phyloP scores from a whole-genome alignment of 1,139 yeast species.

The Yamadazyma triangularis region DNA sequence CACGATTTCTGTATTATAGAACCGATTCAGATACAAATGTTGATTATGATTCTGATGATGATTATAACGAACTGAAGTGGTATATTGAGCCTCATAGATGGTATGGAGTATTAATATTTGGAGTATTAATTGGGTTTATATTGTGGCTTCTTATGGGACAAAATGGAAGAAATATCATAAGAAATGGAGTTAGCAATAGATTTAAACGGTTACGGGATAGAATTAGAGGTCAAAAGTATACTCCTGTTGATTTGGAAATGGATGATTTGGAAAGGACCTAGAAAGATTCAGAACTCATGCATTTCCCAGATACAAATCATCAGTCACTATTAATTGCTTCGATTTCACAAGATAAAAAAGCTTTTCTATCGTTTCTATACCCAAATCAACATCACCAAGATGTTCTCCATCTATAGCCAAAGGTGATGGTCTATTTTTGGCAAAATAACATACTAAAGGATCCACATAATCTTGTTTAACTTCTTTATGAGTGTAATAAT shows the following conservation, averaged over 20 bases:
- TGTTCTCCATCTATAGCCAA: slow-evolving; percentile 19
- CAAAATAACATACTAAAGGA: slow-evolving; percentile 15
- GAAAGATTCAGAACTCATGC: neutral
- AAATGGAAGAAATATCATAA: slow-evolving; percentile 24
- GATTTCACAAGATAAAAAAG: slow-evolving; percentile 22
- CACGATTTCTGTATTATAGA: slow-evolving; percentile 22
- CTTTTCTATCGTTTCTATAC: slow-evolving; percentile 17
- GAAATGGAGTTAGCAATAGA: no score
- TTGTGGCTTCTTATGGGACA: slow-evolving; percentile 48
- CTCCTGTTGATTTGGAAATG: slow-evolving; percentile 7
- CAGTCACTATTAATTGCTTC: slow-evolving; percentile 8
- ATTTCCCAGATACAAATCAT: slow-evolving; percentile 6
- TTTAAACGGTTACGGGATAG: slow-evolving; percentile 2
- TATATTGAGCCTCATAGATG: slow-evolving; percentile 47
- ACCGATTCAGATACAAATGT: slow-evolving; percentile 26
- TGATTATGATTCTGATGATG: slow-evolving; percentile 22
- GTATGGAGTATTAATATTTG: slow-evolving; percentile 51
- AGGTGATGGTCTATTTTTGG: slow-evolving; percentile 23
- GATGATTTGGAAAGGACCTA: slow-evolving; percentile 4
- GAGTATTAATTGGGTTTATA: slow-evolving; percentile 36
- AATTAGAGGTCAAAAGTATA: no score
- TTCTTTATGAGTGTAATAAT: slow-evolving; percentile 19
- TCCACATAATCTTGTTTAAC: slow-evolving; percentile 21
- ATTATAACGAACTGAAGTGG: slow-evolving; percentile 31
- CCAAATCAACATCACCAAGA: slow-evolving; percentile 21